Base-by-base conservation (phyloP, 306 rosid genomes). In the Fagus crenata region DNA sequence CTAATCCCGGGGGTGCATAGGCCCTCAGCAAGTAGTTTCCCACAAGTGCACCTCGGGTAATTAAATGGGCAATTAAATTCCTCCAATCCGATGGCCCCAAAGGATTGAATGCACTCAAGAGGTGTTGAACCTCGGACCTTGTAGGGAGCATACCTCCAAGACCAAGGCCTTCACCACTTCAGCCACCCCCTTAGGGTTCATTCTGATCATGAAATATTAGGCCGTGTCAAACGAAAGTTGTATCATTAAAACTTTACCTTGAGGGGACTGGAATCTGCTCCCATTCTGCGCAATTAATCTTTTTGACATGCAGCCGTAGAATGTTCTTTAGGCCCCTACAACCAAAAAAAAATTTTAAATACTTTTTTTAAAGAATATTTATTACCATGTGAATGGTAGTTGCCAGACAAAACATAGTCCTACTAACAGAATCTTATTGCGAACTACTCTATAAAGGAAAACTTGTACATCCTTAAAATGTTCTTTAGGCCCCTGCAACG, bases 311-410 rank as follows among this genome's bases (percentile, higher is more conserved):
- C 84, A 96, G 43, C 88, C 92, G 92, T 79, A 93, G 53, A 76
- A 96, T 92, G 88, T 96, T 92, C 79, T 60, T 89, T 37, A 96
- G 96, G 14, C 97, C 99, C 93, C 99, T 96, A 49, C 80, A 82
- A 72, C 56, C 83, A 88, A 69, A 89, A 12, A 82, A 72, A 64
- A 56, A 59, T 4, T 53, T 75, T 75, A 53, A 41, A 78, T n/a
- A 77, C 40, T 69, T 78, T 3, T 46, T 46, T 8, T 46, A 7
- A 4, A 46, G 51, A 46, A 46, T 53, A 68, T 6, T 3, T 13
- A 28, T 71, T 28, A 76, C 39, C 36, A 82, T 6, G n/a, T 15
- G 61, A 59, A 53, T 36, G 51, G 67, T 59, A 79, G 22, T 51
- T 59, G 54, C 68, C 40, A 65, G 42, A 37, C 65, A 61, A 3